These are phyloP conservation scores for Blastocystis sp. DNA, from an alignment of 352 stramenopile species.

Conservation along the genomic window DNA sequence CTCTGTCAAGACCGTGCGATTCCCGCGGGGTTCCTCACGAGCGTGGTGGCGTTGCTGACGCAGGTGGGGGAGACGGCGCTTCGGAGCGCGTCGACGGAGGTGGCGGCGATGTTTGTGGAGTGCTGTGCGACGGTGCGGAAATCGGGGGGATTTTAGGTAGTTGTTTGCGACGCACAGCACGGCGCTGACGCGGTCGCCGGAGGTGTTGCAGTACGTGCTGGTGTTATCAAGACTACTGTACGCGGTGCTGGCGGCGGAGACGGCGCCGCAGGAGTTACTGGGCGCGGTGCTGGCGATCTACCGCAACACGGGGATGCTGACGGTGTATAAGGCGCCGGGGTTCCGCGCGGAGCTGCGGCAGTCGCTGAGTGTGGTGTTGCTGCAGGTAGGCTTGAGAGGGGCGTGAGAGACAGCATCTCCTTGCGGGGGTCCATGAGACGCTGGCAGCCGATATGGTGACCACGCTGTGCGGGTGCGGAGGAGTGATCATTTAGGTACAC, in stretches of 20 bases:
- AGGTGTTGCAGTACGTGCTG: slow-evolving; percentile 23
- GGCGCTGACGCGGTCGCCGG: neutral
- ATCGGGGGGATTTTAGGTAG: neutral
- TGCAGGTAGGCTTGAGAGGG: neutral
- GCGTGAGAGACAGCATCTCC: neutral
- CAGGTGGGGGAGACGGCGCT: slow-evolving; percentile 10
- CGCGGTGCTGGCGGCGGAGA: neutral
- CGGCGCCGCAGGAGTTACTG: slow-evolving; percentile 27
- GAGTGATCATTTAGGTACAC: slow-evolving; percentile 42
- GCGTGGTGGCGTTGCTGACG: neutral
- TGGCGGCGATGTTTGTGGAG: slow-evolving; percentile 25
- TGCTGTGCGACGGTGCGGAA: slow-evolving; percentile 1
- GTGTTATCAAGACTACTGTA: slow-evolving; percentile 16
- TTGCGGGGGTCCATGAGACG: neutral
- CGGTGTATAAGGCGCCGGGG: neutral
- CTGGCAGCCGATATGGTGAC: slow-evolving; percentile 21
- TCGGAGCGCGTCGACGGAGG: neutral
- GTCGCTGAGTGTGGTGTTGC: slow-evolving; percentile 26
- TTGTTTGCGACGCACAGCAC: slow-evolving; percentile 7
- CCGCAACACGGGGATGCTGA: slow-evolving; percentile 8
- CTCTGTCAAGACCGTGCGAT: neutral
- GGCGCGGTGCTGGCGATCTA: slow-evolving; percentile 6
- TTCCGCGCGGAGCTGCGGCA: slow-evolving; percentile 26
- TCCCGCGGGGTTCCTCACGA: neutral
- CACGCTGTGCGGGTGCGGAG: neutral